These are phyloP conservation scores for Avena eriantha DNA, from an alignment of 176 grass and related monocot species.

Conservation along the genomic window DNA sequence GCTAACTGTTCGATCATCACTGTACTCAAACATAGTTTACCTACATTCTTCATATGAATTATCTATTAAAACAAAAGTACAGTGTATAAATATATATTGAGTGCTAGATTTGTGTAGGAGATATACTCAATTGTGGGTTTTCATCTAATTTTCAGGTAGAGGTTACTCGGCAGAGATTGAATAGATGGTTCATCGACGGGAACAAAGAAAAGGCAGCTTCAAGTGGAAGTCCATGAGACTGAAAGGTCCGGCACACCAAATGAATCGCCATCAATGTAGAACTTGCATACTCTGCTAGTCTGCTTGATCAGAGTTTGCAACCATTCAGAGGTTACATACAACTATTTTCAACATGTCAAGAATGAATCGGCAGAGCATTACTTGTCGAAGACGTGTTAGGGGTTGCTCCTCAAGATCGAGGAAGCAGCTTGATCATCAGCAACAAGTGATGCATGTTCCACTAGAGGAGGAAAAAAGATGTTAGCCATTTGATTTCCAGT, in stretches of 20 bases:
- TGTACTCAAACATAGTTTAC: background rate
- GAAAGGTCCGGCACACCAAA: background rate
- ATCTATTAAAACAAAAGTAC: background rate
- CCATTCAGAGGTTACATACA: background rate
- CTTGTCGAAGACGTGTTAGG: accelerated
- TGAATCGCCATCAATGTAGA: background rate
- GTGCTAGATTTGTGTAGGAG: background rate
- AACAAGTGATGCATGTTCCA: background rate
- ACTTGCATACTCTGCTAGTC: background rate
- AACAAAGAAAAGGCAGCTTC: constrained; percentile 33
- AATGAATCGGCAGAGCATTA: background rate
- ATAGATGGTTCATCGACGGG: constrained; percentile 58
- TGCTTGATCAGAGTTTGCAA: background rate
- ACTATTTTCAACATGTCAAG: background rate
- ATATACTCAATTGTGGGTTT: too few relatives aligned
- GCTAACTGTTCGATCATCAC: background rate
- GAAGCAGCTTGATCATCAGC: background rate
- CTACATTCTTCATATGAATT: background rate
- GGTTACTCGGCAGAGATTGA: constrained; percentile 57
- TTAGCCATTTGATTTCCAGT: background rate
- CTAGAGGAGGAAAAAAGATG: background rate
- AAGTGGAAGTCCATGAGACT: background rate
- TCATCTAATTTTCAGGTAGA: constrained; percentile 45
- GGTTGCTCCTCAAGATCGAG: background rate
- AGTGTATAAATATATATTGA: background rate